phyloP scores from a whole-genome alignment of 108 stramenopile species.

The Cyclostephanos tholiformis region DNA sequence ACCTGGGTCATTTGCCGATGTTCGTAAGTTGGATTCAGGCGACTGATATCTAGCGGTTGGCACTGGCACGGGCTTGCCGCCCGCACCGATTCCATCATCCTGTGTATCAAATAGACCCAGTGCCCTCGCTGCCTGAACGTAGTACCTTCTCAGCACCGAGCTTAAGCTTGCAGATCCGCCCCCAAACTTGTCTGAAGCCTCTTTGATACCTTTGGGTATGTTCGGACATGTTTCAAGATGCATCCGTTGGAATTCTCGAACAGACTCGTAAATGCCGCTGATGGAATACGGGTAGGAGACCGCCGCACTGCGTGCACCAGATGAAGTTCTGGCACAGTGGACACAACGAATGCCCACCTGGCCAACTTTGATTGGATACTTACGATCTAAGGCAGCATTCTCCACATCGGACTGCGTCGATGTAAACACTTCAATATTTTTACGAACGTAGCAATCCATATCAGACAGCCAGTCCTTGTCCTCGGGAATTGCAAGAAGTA shows the following conservation, averaged over 20 bases:
- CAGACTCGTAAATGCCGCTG: slow-evolving; percentile 81
- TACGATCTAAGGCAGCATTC: slow-evolving; percentile 56
- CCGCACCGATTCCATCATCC: slow-evolving; percentile 72
- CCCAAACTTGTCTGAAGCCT: slow-evolving; percentile 45
- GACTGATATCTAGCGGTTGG: slow-evolving; percentile 27
- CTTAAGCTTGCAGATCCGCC: slow-evolving; percentile 73
- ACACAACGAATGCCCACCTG: slow-evolving; percentile 86
- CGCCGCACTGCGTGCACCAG: slow-evolving; percentile 52
- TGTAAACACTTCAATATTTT: slow-evolving; percentile 81
- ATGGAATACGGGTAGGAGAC: slow-evolving; percentile 80
- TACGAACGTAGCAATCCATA: slow-evolving; percentile 77
- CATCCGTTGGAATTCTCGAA: slow-evolving; percentile 80
- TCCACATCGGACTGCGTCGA: slow-evolving; percentile 68
- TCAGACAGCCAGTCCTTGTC: slow-evolving; percentile 89
- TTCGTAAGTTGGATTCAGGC: slow-evolving; percentile 1
- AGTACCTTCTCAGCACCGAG: slow-evolving; percentile 82
- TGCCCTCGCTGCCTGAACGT: slow-evolving; percentile 75
- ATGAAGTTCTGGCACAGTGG: slow-evolving; percentile 60
- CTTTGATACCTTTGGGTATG: slow-evolving; percentile 53
- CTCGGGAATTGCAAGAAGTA: slow-evolving; percentile 79
- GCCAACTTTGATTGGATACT: slow-evolving; percentile 72
- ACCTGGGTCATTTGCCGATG: slow-evolving; percentile 6
- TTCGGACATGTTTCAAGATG: slow-evolving; percentile 76
- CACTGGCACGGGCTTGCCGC: slow-evolving; percentile 51
- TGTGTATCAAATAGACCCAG: slow-evolving; percentile 73